Base-by-base conservation (phyloP, 106 monocot genomes). In the Agapanthus africanus region DNA sequence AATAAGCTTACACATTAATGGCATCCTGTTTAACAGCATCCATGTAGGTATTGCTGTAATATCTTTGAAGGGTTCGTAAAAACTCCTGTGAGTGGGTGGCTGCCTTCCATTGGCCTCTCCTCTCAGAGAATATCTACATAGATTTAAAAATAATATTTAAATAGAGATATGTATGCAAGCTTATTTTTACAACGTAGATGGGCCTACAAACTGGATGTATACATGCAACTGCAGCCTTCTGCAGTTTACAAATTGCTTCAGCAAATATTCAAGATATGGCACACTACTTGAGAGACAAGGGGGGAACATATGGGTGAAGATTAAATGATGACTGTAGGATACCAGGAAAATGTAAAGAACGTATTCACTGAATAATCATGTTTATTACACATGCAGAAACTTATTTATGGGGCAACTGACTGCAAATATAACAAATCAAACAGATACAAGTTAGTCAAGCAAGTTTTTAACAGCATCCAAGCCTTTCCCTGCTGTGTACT, bases 21-120 rank as follows among this genome's bases (percentile, higher is more conserved):
- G 92, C 89, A 83, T 92, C 84, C 79, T 97, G 97, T 73, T 97
- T 97, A 59, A 89, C 82, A 73, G 79, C 76, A 83, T 97, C 97
- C 78, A 92, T 74, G 63, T 92, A 97, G 16, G 88, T 80, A 75
- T 97, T 97, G 81, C 77, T 87, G 71, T 86, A 89, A 54, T 97
- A 97, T 32, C 97, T 80, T 51, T 90, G 97, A 66, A 97, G 65
- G 26, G 92, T 90, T 41, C 86, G 84, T 37, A 97, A 68, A 18
- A 97, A 75, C 77, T 97, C 92, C 47, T 97, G 97, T 56, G 91
- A 97, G 50, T 84, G 91, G 8, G 81, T 90, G 49, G 97, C 82
- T 61, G 97, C 87, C 65, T 84, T 88, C 92, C 89, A 97, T 49
- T 92, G 91, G 50, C 97, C 97, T 78, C 97, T 84, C 80, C 80